A percentile compares a stretch with the other conserved stretches of the same genome.
Evolutionary conservation across 2,329 filamentous ascomycete species (phyloP).

Genomic region (Nectriaceae sp.): DNA sequence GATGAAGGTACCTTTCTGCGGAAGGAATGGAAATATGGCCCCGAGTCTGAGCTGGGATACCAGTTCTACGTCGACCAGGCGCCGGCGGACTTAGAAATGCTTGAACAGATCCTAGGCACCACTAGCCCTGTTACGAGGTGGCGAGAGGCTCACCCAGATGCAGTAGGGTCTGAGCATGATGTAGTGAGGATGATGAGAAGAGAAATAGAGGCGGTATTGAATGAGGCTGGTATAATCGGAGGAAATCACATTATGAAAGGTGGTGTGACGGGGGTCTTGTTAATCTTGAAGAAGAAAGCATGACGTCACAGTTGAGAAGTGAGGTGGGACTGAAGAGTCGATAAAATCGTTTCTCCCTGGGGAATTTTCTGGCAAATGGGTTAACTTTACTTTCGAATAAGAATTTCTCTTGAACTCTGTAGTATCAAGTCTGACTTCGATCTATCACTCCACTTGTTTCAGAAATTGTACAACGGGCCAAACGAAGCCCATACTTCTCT

Average conservation of each 20-base stretch:
- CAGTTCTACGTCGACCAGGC: constrained; percentile 27
- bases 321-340: no score
- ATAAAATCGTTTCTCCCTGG: no score
- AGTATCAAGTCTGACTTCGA: no score
- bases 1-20: constrained; percentile 40
- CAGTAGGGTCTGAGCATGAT: constrained; percentile 42
- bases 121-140: constrained; percentile 44
- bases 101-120: constrained; percentile 40
- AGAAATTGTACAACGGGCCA: no score
- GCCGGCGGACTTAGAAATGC: constrained; percentile 30
- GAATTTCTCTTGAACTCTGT: no score
- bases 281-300: constrained; percentile 32
- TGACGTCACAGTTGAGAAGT: background rate
- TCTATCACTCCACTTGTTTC: no score
- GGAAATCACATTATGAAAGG: constrained; percentile 34
- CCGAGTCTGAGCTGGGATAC: constrained; percentile 14
- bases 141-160: constrained; percentile 45
- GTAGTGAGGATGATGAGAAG: constrained; percentile 33
- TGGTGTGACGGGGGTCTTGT: constrained; percentile 23
- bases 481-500: no score
- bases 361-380: no score
- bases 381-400: no score
- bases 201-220: constrained; percentile 29
- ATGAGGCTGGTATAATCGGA: constrained; percentile 36
- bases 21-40: constrained; percentile 41